Percentiles rank a stretch among this genome's conserved stretches.
Conservation (phyloP, 1,139 yeast genomes). For the Pichia cactophila region DNA sequence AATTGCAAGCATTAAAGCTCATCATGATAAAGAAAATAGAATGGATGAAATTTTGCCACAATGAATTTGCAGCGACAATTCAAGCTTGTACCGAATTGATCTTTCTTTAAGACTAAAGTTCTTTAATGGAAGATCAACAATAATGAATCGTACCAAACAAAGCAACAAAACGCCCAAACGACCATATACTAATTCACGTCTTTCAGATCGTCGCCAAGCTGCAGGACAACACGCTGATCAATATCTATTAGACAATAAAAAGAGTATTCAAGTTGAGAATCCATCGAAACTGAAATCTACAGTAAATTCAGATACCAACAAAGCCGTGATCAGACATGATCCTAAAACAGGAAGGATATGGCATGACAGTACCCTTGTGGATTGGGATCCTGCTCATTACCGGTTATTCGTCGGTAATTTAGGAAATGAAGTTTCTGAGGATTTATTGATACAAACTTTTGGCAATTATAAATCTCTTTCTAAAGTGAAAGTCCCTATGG, state of each 20-base stretch:
- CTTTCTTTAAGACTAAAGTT: too few relatives aligned
- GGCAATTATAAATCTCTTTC: conserved; percentile 39
- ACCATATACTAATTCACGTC: conserved; percentile 29
- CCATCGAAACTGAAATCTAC: conserved; percentile 1
- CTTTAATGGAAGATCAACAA: too few relatives aligned
- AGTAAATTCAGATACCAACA: not conserved
- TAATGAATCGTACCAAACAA: conserved; percentile 2
- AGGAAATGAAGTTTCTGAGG: conserved; percentile 61
- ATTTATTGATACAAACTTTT: conserved; percentile 45
- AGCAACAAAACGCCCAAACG: conserved; percentile 5
- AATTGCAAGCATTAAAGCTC: too few relatives aligned
- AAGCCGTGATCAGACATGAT: conserved; percentile 15
- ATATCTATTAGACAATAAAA: conserved; percentile 14
- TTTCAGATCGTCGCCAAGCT: conserved; percentile 48
- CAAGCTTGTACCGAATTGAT: too few relatives aligned
- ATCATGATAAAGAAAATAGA: too few relatives aligned
- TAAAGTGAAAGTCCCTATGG: conserved; percentile 49
- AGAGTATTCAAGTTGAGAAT: conserved; percentile 7
- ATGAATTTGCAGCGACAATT: too few relatives aligned
- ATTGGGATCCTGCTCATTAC: conserved; percentile 42
- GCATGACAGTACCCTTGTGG: conserved; percentile 42
- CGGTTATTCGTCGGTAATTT: conserved; percentile 69
- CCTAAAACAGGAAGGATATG: conserved; percentile 33
- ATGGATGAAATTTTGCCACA: too few relatives aligned
- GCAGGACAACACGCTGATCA: conserved; percentile 37